Conservation (phyloP, 2,329 filamentous ascomycete genomes). For the Pseudogymnoascus pannorum region DNA sequence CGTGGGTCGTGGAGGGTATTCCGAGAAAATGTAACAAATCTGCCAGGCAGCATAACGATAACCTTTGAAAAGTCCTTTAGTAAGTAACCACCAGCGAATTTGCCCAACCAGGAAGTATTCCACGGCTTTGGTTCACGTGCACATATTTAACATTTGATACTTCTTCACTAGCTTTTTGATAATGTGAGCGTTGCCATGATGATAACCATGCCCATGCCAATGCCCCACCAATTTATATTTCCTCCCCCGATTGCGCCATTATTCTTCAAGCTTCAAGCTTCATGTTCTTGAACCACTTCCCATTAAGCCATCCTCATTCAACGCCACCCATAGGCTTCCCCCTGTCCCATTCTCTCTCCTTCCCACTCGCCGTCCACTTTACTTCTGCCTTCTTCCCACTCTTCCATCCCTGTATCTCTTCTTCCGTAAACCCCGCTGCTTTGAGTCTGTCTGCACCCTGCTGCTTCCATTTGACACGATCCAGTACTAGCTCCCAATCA, state of each 20-base stretch:
- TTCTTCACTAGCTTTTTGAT: not conserved
- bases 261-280: not conserved
- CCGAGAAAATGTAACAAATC: not conserved
- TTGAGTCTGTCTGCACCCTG: constrained; percentile 69
- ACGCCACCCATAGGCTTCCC: constrained; percentile 40
- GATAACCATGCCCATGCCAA: not conserved
- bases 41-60: not conserved
- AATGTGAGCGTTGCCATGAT: not conserved
- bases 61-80: not conserved
- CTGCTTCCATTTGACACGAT: constrained; percentile 70
- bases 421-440: constrained; percentile 70
- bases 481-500: constrained; percentile 74
- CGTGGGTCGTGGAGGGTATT: constrained; percentile 3
- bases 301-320: not conserved
- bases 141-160: not conserved
- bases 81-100: not conserved
- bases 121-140: not conserved
- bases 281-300: not conserved
- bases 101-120: not conserved
- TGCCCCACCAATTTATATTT: not conserved
- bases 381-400: constrained; percentile 56
- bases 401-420: constrained; percentile 64
- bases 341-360: constrained; percentile 55
- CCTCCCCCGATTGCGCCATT: not conserved
- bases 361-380: constrained; percentile 53